Evolutionary conservation across 2,329 filamentous ascomycete species (phyloP), one percentile per base, ranked within the genome.

Genomic region (Fusarium hostae): DNA sequence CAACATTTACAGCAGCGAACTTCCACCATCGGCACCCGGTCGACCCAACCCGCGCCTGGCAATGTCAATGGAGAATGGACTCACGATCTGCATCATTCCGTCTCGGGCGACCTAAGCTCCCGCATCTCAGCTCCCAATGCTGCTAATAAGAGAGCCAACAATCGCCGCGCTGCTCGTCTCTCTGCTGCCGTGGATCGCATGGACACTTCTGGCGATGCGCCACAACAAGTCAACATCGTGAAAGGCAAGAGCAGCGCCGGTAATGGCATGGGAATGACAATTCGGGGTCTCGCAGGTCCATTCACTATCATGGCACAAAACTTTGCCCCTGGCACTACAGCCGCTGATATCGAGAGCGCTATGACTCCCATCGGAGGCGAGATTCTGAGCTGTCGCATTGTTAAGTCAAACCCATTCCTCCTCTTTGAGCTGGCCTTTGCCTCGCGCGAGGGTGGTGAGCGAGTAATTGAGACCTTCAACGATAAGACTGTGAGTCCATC

Each of bases 261-360:
- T n/a, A 72, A 64, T 44, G 75, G 70, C 26, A 78, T 80, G 66
- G 90, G 91, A 24, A 87, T 95, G 48, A 90, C 87, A 39, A 95
- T 96, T 71, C 86, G 89, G 58, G 93, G 93, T n/a, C 83, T 91
- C 12, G 90, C 90, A 1, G 91, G 92, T 0, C 92, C 92, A 2
- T 93, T 88, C 75, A 87, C 88, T 22, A 88, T 96, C 28, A 87
- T 94, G 78, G 92, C 91, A 5, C 91, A 93, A 80, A 96, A 96
- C 84, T 94, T 96, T 78, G 93, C 93, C 16, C 89, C 89, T 4
- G 93, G 93, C 40, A 96, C 93, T 1, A 94, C 93, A 10, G 91
- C 91, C 3, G 92, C 91, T 34, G 93, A 96, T 77, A 94, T 96
- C 66, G 92, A 94, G 83, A 92, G 91, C 75, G 93, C 93, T 62